These are phyloP conservation scores for Musa troglodytarum DNA, from an alignment of 176 grass and related monocot genomes.

Conservation along the genomic window DNA sequence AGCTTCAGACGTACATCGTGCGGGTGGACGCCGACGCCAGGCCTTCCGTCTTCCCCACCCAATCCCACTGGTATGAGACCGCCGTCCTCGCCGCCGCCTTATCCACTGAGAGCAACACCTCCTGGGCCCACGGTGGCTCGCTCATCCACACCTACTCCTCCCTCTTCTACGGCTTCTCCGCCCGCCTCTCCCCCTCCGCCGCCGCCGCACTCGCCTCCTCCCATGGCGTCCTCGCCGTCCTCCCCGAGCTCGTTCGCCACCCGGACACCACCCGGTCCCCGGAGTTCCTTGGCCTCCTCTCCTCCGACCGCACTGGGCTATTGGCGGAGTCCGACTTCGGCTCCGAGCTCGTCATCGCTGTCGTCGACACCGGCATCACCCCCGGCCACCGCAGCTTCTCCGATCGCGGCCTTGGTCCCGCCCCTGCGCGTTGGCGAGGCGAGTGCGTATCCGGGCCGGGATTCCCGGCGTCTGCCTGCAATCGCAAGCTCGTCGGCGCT, in stretches of 20 bases:
- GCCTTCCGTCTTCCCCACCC: slow-evolving; percentile 74
- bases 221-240: slow-evolving; percentile 44
- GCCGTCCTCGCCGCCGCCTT: slow-evolving; percentile 32
- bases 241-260: slow-evolving; percentile 57
- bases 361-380: slow-evolving; percentile 81
- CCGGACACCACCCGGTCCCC: slow-evolving; percentile 73
- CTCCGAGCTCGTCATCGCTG: slow-evolving; percentile 63
- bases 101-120: background rate
- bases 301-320: slow-evolving; percentile 64
- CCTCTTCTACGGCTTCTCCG: slow-evolving; percentile 65
- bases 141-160: slow-evolving; percentile 84
- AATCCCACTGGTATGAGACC: slow-evolving; percentile 90
- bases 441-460: slow-evolving; percentile 48
- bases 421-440: slow-evolving; percentile 53
- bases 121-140: slow-evolving; percentile 47
- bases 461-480: slow-evolving; percentile 55
- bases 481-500: slow-evolving; percentile 76
- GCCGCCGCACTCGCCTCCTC: slow-evolving; percentile 28
- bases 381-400: slow-evolving; percentile 61
- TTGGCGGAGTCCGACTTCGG: slow-evolving; percentile 88
- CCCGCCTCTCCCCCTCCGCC: slow-evolving; percentile 41
- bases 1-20: slow-evolving; percentile 69
- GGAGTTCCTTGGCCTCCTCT: slow-evolving; percentile 50
- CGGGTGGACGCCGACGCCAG: slow-evolving; percentile 77
- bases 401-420: slow-evolving; percentile 48